Evolutionary conservation across 2,329 filamentous ascomycete genomes (phyloP).

Genomic region (Bipolaris victoriae): DNA sequence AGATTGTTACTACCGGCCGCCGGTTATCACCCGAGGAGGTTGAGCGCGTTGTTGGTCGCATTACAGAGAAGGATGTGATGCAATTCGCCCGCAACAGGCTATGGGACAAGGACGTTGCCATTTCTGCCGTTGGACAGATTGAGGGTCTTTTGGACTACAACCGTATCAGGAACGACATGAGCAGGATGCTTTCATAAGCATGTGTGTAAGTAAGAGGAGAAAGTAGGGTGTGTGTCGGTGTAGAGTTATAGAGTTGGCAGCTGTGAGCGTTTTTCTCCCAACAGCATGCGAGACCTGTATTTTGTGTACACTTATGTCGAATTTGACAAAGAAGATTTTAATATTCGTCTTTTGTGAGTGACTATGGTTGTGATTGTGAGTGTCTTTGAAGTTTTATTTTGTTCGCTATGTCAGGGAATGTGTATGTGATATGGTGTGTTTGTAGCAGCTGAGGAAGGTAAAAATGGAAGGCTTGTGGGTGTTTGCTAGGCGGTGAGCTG

Average conservation of each 20-base stretch:
- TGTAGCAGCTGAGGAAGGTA: too few species aligned
- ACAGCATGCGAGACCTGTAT: conserved; percentile 31
- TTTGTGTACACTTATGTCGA: conserved; percentile 44
- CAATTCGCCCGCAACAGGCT: conserved; percentile 92
- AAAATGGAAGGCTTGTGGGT: too few species aligned
- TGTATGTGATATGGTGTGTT: too few species aligned
- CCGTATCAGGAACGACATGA: conserved; percentile 83
- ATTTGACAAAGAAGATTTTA: conserved; percentile 38
- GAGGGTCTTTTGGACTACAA: conserved; percentile 83
- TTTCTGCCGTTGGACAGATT: conserved; percentile 90
- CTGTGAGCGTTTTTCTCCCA: conserved; percentile 17
- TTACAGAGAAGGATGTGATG: conserved; percentile 97
- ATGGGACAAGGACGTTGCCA: conserved; percentile 96
- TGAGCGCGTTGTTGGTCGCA: conserved; percentile 84
- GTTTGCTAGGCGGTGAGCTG: too few species aligned
- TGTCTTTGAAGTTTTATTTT: neutral
- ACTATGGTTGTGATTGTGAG: neutral
- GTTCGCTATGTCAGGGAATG: too few species aligned
- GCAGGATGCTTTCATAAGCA: conserved; percentile 65
- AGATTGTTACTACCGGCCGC: conserved; percentile 96
- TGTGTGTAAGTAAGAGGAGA: neutral
- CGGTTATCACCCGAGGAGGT: conserved; percentile 92
- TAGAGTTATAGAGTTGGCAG: conserved; percentile 24
- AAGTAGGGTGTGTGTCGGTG: neutral
- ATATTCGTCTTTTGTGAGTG: conserved; percentile 8